A percentile compares a stretch with the other conserved stretches of the same genome.
Conservation (phyloP, 2,329 filamentous ascomycete genomes). For the Zalaria obscura region DNA sequence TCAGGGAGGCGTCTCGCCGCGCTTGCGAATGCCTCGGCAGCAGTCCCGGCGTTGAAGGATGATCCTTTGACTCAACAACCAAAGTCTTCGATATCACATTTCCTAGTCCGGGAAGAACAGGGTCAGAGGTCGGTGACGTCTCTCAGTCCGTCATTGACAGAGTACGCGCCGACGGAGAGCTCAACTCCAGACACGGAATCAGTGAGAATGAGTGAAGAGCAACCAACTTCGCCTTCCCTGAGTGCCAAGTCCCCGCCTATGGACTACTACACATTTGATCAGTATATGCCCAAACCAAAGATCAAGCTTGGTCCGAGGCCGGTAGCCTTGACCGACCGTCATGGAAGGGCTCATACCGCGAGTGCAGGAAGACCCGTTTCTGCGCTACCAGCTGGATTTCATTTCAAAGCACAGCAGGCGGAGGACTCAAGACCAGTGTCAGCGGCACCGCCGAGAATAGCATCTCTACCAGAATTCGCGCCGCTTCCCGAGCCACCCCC, state of each 20-base stretch:
- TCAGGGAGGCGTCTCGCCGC: not conserved
- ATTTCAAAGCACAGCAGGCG: conserved; percentile 21
- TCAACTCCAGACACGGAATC: conserved; percentile 6
- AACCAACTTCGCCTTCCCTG: no score
- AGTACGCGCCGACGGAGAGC: conserved; percentile 5
- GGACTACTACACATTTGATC: conserved; percentile 23
- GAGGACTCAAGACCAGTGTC: conserved; percentile 1
- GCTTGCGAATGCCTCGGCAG: conserved; percentile 5
- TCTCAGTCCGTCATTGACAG: conserved; percentile 8
- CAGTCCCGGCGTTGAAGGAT: conserved; percentile 8
- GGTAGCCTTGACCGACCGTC: conserved; percentile 47
- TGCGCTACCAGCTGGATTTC: conserved; percentile 67
- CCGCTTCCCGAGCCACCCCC: conserved; percentile 16
- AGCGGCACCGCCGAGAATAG: not conserved
- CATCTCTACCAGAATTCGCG: not conserved
- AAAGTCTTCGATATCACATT: conserved; percentile 16
- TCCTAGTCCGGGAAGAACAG: conserved; percentile 14
- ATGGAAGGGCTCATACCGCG: conserved; percentile 28
- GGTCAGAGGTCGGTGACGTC: conserved; percentile 12
- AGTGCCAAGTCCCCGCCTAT: not conserved
- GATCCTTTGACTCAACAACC: conserved; percentile 5
- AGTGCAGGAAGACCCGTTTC: conserved; percentile 43
- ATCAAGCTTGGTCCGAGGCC: conserved; percentile 81
- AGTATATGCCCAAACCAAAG: conserved; percentile 51
- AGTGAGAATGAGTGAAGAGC: conserved; percentile 4